A percentile compares a stretch with the other conserved stretches of the same genome.
Evolutionary conservation across 805 yeast genomes (phyloP).

Genomic region (Ogataea nitratoaversa): DNA sequence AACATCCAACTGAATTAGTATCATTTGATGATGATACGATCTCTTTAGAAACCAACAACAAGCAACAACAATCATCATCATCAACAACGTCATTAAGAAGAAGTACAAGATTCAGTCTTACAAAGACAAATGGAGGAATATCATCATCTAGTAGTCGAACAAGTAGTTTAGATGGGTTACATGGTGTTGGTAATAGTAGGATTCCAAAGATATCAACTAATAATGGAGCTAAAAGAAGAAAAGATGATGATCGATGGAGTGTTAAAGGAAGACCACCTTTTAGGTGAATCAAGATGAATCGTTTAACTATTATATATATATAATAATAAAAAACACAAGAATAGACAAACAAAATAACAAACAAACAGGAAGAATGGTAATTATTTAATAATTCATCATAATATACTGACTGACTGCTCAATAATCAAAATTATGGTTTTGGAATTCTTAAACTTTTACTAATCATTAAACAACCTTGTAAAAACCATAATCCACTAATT

Average conservation of each 20-base stretch:
- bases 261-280: background rate
- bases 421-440: constrained; percentile 70
- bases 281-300: too few species aligned
- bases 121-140: constrained; percentile 12
- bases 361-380: background rate
- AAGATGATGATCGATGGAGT: background rate
- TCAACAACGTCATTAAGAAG: background rate
- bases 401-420: too few species aligned
- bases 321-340: too few species aligned
- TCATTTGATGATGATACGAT: constrained; percentile 2
- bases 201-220: background rate
- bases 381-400: too few species aligned
- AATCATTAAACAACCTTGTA: constrained; percentile 89
- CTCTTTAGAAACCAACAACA: constrained; percentile 4
- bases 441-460: constrained; percentile 89
- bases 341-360: background rate
- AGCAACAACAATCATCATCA: background rate
- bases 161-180: background rate
- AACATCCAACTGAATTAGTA: too few species aligned
- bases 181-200: background rate
- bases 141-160: background rate
- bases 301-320: too few species aligned
- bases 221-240: background rate
- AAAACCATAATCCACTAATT: constrained; percentile 52
- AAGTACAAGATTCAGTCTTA: background rate